Base-by-base conservation (phyloP, 108 stramenopile genomes). In the Stephanodiscus minutulus region DNA sequence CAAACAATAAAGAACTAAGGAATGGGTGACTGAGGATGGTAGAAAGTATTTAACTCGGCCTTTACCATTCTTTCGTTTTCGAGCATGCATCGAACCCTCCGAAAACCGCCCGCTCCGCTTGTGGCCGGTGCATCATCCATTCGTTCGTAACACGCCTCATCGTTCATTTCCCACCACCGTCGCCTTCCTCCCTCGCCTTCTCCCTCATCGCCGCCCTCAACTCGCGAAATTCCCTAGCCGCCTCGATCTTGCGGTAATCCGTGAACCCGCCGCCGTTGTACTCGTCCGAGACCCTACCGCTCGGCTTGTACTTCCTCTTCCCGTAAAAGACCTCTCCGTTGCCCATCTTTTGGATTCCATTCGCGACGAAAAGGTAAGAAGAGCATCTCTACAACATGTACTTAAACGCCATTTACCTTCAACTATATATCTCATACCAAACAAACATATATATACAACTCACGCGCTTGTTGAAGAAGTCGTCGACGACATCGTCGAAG, bases 391-490 rank as follows among this genome's bases (percentile, higher is more conserved):
- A n/a, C n/a, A n/a, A n/a, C n/a, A n/a, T n/a, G n/a, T n/a, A n/a
- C n/a, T n/a, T n/a, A n/a, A n/a, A n/a, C n/a, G n/a, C n/a, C n/a
- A n/a, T n/a, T n/a, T n/a, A n/a, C n/a, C n/a, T n/a, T n/a, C n/a
- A n/a, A n/a, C n/a, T n/a, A n/a, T n/a, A n/a, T n/a, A n/a, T n/a
- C n/a, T n/a, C n/a, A n/a, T n/a, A n/a, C 13, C 13, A 44, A 28
- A 28, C 1, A 33, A 18, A 17, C 7, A 3, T 1, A 31, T 2
- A 20, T 15, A 36, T 12, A 59, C 17, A 27, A 59, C 86, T 86
- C 88, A 89, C 87, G 18, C 89, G 88, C 65, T 93, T 93, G 69
- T 82, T 77, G 63, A 90, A 84, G 68, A 93, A 93, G 64, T 93
- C 92, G 66, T 93, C 92, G 3, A 90, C 74, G 1, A 91, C 82